Base-by-base conservation (phyloP, 164 flowering plant genomes). In the Aristolochia fimbriata region DNA sequence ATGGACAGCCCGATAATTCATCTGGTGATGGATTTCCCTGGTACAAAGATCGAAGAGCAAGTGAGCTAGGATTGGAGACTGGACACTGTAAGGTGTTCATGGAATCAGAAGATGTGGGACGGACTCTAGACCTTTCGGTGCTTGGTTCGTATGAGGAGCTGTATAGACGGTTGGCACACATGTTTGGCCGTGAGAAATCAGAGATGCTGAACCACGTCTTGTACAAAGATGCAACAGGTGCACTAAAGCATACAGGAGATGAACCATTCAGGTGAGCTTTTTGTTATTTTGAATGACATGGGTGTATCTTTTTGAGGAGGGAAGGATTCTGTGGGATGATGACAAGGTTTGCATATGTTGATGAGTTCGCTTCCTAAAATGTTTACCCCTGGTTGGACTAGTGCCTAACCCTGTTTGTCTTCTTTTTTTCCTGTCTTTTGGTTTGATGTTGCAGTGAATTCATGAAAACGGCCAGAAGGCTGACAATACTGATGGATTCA, bases 101-200 rank as follows among this genome's bases (percentile, higher is more conserved):
- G 84, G 96, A 88, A 33, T 79, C 85, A 0, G 88, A 86, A 57
- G 83, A 88, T 70, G 88, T 86, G 4, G 96, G 98, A 14, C 74
- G 88, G 51, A 79, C 87, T 15, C 86, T 88, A 21, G 84, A 88
- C 60, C 94, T 91, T 59, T 81, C 94, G 0, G 74, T 67, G 41
- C 71, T 91, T n/a, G 73, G 81, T 20, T 86, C 97, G 17, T 91
- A 86, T 55, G 94, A 86, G 70, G 87, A 86, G 62, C 74, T 91
- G 17, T 74, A 86, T 66, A 68, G 68, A 63, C 80, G 70, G 63
- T 68, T 88, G 30, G 80, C 82, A 41, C 70, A 70, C 67, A 79
- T 81, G 88, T 81, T 83, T 70, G 81, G 84, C 23, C 65, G 82
- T 16, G 88, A 81, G 55, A 78, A 73, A 64, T 70, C 80, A 15